A percentile compares a stretch with the other conserved stretches of the same genome.
Conservation (phyloP, 352 stramenopile genomes). For the Saprolegnia parasitica region DNA sequence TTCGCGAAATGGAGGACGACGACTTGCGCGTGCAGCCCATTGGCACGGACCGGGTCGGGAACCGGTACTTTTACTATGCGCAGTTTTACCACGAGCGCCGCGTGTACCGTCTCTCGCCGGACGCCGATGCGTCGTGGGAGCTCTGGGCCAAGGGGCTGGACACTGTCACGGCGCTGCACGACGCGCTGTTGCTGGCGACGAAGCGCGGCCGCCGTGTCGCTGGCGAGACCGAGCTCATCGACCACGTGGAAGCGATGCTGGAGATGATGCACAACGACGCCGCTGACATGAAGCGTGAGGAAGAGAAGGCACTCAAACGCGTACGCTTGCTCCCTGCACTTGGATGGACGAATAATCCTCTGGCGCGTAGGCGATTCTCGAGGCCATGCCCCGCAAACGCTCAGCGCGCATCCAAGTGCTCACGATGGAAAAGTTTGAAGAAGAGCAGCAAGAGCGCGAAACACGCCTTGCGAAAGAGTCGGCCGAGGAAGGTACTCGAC, state of each 20-base stretch:
- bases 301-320: slow-evolving; percentile 63
- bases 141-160: slow-evolving; percentile 76
- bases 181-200: slow-evolving; percentile 40
- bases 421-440: slow-evolving; percentile 46
- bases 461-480: slow-evolving; percentile 36
- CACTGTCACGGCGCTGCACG: slow-evolving; percentile 50
- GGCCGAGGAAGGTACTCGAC: neutral
- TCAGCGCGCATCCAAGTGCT: slow-evolving; percentile 77
- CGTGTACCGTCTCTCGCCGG: slow-evolving; percentile 56
- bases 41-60: slow-evolving; percentile 64
- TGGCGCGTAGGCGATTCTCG: slow-evolving; percentile 52
- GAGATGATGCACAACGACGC: slow-evolving; percentile 74
- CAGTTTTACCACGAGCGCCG: slow-evolving; percentile 83
- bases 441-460: slow-evolving; percentile 33
- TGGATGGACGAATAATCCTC: neutral
- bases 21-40: slow-evolving; percentile 72
- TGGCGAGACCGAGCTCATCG: slow-evolving; percentile 69
- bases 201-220: slow-evolving; percentile 60
- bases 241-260: slow-evolving; percentile 73
- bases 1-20: slow-evolving; percentile 84
- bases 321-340: slow-evolving; percentile 5
- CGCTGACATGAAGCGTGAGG: slow-evolving; percentile 41
- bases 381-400: slow-evolving; percentile 77
- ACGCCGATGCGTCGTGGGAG: slow-evolving; percentile 48
- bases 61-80: slow-evolving; percentile 79